Percentiles rank a stretch among this genome's conserved stretches.
phyloP scores from a whole-genome alignment of 1,284 basidiomycete genomes.

The Heterobasidion irregulare region DNA sequence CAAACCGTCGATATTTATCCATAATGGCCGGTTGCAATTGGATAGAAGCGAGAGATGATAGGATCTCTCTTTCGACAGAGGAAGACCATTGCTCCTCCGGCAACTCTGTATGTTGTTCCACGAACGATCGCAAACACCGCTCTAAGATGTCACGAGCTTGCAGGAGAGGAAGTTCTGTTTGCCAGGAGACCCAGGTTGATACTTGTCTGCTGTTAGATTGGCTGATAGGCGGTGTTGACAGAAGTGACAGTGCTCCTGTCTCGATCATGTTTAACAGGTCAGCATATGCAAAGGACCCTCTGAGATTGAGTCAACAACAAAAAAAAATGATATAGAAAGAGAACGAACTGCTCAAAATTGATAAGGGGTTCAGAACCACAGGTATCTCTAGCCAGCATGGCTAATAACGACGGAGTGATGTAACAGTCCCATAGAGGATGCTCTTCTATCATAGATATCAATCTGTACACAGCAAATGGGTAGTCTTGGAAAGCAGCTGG shows the following conservation, averaged over 20 bases:
- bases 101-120: constrained; percentile 21
- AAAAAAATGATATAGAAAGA: neutral
- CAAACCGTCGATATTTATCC: constrained; percentile 50
- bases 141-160: constrained; percentile 29
- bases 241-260: constrained; percentile 40
- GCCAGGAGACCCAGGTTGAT: constrained; percentile 20
- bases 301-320: neutral
- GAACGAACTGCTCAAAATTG: constrained; percentile 10
- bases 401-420: constrained; percentile 50
- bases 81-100: constrained; percentile 15
- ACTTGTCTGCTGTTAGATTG: constrained; percentile 9
- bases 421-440: constrained; percentile 64
- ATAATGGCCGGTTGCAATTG: constrained; percentile 51
- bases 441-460: constrained; percentile 38
- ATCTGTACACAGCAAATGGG: constrained; percentile 31
- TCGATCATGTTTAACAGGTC: constrained; percentile 38
- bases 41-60: constrained; percentile 34
- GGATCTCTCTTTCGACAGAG: constrained; percentile 32
- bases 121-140: constrained; percentile 32
- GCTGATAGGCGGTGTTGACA: constrained; percentile 30
- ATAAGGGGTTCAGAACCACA: constrained; percentile 10
- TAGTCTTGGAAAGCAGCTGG: constrained; percentile 46
- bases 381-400: constrained; percentile 24
- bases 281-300: constrained; percentile 21
- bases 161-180: constrained; percentile 14